phyloP scores from a whole-genome alignment of 2,329 filamentous ascomycete species.

The Neofusicoccum laricinum region DNA sequence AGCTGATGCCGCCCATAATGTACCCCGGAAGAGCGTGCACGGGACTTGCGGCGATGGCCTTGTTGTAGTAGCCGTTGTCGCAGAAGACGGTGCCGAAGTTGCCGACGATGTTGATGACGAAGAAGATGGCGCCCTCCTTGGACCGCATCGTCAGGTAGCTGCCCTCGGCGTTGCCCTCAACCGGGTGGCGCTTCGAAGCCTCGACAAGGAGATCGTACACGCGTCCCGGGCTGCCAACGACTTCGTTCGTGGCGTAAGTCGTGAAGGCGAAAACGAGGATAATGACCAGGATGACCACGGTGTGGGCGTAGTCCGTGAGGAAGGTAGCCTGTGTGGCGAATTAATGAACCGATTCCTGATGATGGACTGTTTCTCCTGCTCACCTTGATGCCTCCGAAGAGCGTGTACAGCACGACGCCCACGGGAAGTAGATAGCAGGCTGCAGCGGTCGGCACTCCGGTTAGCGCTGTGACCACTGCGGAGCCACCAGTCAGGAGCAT shows the following conservation, averaged over 20 bases:
- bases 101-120: conserved; percentile 84
- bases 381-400: conserved; percentile 69
- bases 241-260: conserved; percentile 70
- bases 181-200: conserved; percentile 67
- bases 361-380: conserved; percentile 61
- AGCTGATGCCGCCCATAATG: conserved; percentile 78
- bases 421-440: conserved; percentile 81
- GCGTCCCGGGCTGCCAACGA: conserved; percentile 69
- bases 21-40: conserved; percentile 86
- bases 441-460: conserved; percentile 72
- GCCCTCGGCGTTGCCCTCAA: conserved; percentile 74
- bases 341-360: background rate
- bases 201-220: conserved; percentile 76
- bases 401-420: conserved; percentile 78
- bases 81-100: conserved; percentile 84
- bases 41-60: conserved; percentile 83
- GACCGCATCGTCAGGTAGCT: conserved; percentile 86
- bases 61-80: conserved; percentile 78
- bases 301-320: conserved; percentile 82
- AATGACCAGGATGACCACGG: conserved; percentile 78
- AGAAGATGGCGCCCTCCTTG: conserved; percentile 79
- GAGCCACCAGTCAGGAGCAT: conserved; percentile 85
- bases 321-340: conserved; percentile 37
- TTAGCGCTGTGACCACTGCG: conserved; percentile 64
- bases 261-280: conserved; percentile 83